Conservation (phyloP, 352 stramenopile genomes). For the Globisporangium yorkense region DNA sequence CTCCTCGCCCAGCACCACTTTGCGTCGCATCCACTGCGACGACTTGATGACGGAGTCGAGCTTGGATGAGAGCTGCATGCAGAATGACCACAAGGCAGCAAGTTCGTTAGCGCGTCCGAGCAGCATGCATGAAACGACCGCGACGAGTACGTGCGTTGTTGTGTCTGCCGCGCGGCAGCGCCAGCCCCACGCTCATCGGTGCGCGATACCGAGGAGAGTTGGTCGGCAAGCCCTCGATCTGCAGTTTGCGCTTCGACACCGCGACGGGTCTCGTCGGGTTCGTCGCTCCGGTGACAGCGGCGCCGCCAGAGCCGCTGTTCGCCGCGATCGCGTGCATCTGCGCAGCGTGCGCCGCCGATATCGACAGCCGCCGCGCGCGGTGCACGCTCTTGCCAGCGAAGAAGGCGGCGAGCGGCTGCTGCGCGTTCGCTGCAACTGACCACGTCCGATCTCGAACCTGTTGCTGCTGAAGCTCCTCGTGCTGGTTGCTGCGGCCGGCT, state of each 20-base stretch:
- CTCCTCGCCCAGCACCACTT: constrained; percentile 47
- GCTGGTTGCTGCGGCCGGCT: constrained; percentile 11
- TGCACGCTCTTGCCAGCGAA: constrained; percentile 16
- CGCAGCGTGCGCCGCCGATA: constrained; percentile 11
- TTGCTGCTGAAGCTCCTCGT: constrained; percentile 2
- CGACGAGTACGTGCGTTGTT: constrained; percentile 11
- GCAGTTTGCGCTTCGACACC: constrained; percentile 12
- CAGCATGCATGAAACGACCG: not conserved
- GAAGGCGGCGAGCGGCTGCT: constrained; percentile 19
- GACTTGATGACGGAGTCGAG: constrained; percentile 52
- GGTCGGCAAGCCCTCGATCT: constrained; percentile 10
- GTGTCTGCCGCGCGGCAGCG: constrained; percentile 9
- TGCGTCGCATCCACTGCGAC: constrained; percentile 50
- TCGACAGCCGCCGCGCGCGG: constrained; percentile 11
- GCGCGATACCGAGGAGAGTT: constrained; percentile 5
- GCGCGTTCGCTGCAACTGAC: not conserved
- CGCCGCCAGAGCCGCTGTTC: not conserved
- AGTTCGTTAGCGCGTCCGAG: not conserved
- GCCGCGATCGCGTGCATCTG: constrained; percentile 12
- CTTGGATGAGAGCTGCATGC: constrained; percentile 39
- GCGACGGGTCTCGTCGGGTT: constrained; percentile 1
- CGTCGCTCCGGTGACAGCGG: not conserved
- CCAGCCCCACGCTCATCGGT: constrained; percentile 4
- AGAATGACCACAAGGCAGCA: too few species aligned
- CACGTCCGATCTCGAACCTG: not conserved